Evolutionary conservation across 306 rosid genomes (phyloP), one percentile per base, ranked within the genome.

Genomic region (Sicyos baderoa): DNA sequence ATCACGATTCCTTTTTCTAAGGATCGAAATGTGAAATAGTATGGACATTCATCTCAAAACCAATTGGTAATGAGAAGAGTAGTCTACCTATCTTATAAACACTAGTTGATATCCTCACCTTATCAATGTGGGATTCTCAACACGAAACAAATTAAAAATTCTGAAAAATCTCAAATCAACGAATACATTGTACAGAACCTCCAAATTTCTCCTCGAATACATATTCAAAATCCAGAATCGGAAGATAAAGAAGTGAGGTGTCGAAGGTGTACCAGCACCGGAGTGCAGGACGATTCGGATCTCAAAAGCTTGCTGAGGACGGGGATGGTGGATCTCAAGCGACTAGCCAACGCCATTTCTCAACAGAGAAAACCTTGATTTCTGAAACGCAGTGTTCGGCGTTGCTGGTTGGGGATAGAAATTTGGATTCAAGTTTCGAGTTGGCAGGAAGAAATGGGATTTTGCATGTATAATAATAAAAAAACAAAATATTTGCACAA

Each of bases 301-400:
- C 58, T 60, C 49, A 48, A 25, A 59, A 72, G 19, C 60, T 60
- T 59, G 49, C 11, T 60, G 76, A 72, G 76, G 59, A 60, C 57
- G 35, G 70, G 49, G 13, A 72, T n/a, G 29, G 69, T 48, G 27
- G 70, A 72, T 72, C 50, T 17, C 50, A 72, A 27, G 13, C 70
- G 76, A 54, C 32, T 63, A 59, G 59, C 70, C 19, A 61, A 44
- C 54, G 76, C 59, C 76, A 72, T 72, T 72, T 58, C 54, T 42
- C 13, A 44, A 42, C 21, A 49, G 21, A 32, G 35, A 71, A 71
- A 22, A 42, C 75, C 55, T 67, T 42, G 37, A 55, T 15, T 37
- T 19, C 55, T 51, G 17, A 42, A 44, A 65, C 37, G 37, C 32
- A 14, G 35, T 47, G 23, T 9, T 32, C 25, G 49, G 15, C 40